Base-by-base conservation (phyloP, 129 eudicot genomes). In the Flaveria brownii region DNA sequence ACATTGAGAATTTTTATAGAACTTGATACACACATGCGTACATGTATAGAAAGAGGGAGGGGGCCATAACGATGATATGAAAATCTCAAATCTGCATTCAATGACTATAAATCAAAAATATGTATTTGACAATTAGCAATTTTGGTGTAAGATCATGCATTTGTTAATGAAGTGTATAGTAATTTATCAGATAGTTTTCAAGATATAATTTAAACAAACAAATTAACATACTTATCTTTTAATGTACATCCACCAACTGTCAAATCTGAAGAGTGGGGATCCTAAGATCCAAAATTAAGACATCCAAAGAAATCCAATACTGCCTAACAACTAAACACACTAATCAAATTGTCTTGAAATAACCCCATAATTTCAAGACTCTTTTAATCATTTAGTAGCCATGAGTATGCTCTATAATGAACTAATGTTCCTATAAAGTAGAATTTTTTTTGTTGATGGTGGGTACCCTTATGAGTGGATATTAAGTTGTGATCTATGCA, bases 361-460 rank as follows among this genome's bases (percentile, higher is more conserved):
- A 18, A 78, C 70, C 50, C 70, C 22, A 70, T 70, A 43, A 28
- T 68, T 6, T 9, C 70, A 45, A 55, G 76, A 45, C 76, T 61
- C 70, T 57, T 51, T 80, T 67, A 74, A 80, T 80, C 80, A 80
- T 80, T 74, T 66, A 56, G 51, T 74, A 73, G 80, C 45, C 80
- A 80, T 80, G 84, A 80, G 84, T 80, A 80, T 73, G 80, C 79
- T 68, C 75, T 18, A 67, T 33, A 74, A 74, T 67, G 77, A 62
- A 81, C 60, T 33, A 68, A 62, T 75, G 72, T 69, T 76, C 57
- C 69, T 49, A 6, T 74, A 81, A 81, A 81, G 84, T 36, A 75
- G 62, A 70, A 52, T 18, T 69, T 75, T 36, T 16, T 69, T 75
- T 46, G 47, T 11, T 45, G 2, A 45, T 45, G 50, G 50, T 45